Evolutionary conservation across 2,329 filamentous ascomycete genomes (phyloP).

Genomic region (Gnomoniopsis sp.): DNA sequence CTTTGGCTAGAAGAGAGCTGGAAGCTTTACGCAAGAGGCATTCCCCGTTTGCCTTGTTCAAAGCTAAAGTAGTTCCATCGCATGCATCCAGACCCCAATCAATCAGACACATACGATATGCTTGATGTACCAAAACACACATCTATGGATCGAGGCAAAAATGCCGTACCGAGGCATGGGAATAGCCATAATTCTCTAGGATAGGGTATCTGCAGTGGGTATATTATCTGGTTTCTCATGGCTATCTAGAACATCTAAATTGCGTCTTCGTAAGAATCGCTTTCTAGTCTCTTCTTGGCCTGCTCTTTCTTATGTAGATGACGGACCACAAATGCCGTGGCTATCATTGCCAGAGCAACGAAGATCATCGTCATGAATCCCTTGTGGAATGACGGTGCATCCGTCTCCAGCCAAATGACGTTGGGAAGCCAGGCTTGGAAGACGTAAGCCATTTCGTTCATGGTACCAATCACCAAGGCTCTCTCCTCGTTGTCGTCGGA

Average conservation of each 20-base stretch:
- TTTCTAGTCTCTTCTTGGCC: background rate
- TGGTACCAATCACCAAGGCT: constrained; percentile 60
- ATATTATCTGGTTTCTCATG: background rate
- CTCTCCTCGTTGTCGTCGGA: constrained; percentile 58
- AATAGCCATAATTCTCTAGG: background rate
- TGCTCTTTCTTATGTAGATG: constrained; percentile 2
- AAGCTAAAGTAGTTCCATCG: no score
- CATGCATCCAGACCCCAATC: no score
- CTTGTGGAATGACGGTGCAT: constrained; percentile 41
- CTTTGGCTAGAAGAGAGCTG: no score
- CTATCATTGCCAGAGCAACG: background rate
- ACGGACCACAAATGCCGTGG: background rate
- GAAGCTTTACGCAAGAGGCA: no score
- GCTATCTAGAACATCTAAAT: background rate
- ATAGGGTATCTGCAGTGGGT: background rate
- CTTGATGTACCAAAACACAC: no score
- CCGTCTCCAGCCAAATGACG: constrained; percentile 62
- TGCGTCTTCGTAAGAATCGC: background rate
- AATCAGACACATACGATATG: no score
- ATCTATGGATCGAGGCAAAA: no score
- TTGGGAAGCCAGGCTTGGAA: constrained; percentile 68
- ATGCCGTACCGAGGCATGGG: background rate
- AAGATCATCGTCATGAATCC: constrained; percentile 12
- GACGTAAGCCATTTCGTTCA: constrained; percentile 69
- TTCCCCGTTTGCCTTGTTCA: no score